Percentiles rank a stretch among this genome's conserved stretches.
phyloP scores from a whole-genome alignment of 1,284 basidiomycete genomes.

The Exobasidium cylindrosporum region DNA sequence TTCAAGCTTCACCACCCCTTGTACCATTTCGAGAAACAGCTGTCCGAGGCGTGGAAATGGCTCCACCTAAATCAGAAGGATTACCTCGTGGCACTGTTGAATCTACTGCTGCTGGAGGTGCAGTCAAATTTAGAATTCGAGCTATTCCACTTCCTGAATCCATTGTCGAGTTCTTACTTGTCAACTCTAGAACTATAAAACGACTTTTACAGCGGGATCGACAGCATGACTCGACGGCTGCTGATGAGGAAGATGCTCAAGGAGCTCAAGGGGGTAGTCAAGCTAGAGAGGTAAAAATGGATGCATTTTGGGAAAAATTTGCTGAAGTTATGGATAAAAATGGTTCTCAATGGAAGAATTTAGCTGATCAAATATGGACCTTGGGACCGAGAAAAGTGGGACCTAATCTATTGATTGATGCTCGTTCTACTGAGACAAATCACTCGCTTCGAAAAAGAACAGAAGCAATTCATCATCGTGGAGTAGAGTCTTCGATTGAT shows the following conservation, averaged over 20 bases:
- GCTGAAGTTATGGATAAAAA: conserved; percentile 66
- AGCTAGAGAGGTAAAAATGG: conserved; percentile 38
- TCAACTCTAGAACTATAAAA: conserved; percentile 64
- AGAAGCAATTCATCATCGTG: neutral
- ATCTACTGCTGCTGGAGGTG: conserved; percentile 67
- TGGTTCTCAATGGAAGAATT: conserved; percentile 76
- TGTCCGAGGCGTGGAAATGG: conserved; percentile 71
- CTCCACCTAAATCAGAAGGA: conserved; percentile 71
- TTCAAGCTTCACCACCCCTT: conserved; percentile 89
- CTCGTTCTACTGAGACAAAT: neutral
- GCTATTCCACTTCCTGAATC: conserved; percentile 72
- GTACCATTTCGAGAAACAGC: conserved; percentile 97
- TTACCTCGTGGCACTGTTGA: conserved; percentile 75
- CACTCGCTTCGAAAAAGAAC: neutral
- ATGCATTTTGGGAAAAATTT: conserved; percentile 78
- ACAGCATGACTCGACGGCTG: conserved; percentile 27
- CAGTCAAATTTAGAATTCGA: conserved; percentile 79
- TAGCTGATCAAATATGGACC: conserved; percentile 76
- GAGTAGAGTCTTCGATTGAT: neutral
- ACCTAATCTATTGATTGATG: conserved; percentile 79
- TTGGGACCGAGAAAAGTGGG: conserved; percentile 88
- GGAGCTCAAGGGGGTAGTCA: neutral
- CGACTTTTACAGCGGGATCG: conserved; percentile 39
- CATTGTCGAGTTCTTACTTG: conserved; percentile 71
- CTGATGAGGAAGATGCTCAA: conserved; percentile 19